These are phyloP conservation scores for Nemania abortiva DNA, from an alignment of 2,329 filamentous ascomycete species.

Conservation along the genomic window DNA sequence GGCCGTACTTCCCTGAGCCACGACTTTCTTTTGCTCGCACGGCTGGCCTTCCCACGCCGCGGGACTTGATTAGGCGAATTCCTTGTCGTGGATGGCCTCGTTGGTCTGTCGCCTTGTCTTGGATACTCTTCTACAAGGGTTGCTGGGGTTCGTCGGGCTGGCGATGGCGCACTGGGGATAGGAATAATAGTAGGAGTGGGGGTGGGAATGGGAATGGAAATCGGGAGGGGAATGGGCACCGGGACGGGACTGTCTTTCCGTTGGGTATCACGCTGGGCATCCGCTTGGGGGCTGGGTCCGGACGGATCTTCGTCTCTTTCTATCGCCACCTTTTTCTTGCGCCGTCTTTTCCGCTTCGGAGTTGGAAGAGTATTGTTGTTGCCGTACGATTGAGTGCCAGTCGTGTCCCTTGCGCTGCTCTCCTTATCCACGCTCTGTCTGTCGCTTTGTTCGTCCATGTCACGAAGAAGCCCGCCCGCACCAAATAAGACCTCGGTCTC, in stretches of 20 bases:
- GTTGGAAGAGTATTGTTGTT: too few relatives aligned
- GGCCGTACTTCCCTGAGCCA: not conserved
- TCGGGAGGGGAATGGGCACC: not conserved
- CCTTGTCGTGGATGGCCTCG: too few relatives aligned
- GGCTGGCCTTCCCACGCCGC: not conserved
- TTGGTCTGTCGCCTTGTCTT: too few relatives aligned
- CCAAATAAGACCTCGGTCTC: not conserved
- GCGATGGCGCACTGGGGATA: not conserved
- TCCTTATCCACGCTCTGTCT: too few relatives aligned
- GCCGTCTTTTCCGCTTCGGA: not conserved
- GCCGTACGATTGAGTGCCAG: too few relatives aligned
- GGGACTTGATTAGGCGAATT: too few relatives aligned
- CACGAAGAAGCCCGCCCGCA: not conserved
- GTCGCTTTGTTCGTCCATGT: not conserved
- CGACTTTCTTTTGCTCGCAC: not conserved
- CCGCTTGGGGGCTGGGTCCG: not conserved
- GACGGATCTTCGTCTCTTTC: not conserved
- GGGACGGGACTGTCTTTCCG: not conserved
- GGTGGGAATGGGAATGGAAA: not conserved
- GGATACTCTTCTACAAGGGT: too few relatives aligned
- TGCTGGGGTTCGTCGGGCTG: slow-evolving; percentile 7
- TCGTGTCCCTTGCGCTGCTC: too few relatives aligned
- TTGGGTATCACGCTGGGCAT: not conserved
- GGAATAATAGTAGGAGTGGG: not conserved
- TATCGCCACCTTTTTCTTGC: not conserved